Conservation (phyloP, 2,329 filamentous ascomycete species). For the Fusarium sacchari region DNA sequence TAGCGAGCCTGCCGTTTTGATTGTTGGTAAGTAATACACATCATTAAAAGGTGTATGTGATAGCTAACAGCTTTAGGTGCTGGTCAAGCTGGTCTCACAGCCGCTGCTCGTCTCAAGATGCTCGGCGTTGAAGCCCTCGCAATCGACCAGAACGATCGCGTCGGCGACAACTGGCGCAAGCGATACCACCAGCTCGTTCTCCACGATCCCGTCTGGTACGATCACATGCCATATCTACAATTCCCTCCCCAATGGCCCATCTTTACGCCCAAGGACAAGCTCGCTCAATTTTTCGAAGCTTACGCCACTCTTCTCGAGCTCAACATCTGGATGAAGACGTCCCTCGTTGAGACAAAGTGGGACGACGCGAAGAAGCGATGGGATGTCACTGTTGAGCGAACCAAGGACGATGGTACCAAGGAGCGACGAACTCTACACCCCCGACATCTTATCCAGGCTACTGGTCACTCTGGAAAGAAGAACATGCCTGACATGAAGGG, state of each 20-base stretch:
- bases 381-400: slow-evolving; percentile 64
- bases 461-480: slow-evolving; percentile 74
- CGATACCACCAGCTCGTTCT: slow-evolving; percentile 73
- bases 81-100: slow-evolving; percentile 68
- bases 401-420: slow-evolving; percentile 57
- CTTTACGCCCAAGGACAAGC: slow-evolving; percentile 77
- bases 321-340: slow-evolving; percentile 71
- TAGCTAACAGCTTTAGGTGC: slow-evolving; percentile 54
- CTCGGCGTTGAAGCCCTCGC: slow-evolving; percentile 65
- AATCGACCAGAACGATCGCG: slow-evolving; percentile 65
- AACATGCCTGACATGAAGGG: slow-evolving; percentile 68
- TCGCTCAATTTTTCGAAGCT: slow-evolving; percentile 73
- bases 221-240: slow-evolving; percentile 70
- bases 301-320: slow-evolving; percentile 74
- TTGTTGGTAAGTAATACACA: slow-evolving; percentile 61
- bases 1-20: slow-evolving; percentile 65
- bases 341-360: slow-evolving; percentile 59
- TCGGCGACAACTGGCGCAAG: slow-evolving; percentile 73
- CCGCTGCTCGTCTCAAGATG: slow-evolving; percentile 68
- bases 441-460: slow-evolving; percentile 72
- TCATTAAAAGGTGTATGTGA: rapidly evolving
- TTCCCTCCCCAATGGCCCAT: slow-evolving; percentile 75
- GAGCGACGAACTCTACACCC: slow-evolving; percentile 68
- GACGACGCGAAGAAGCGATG: slow-evolving; percentile 61
- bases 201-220: slow-evolving; percentile 72